Percentiles rank a stretch among this genome's conserved stretches.
phyloP scores from a whole-genome alignment of 2,329 filamentous ascomycete genomes.

The Dactylellina cionopaga region DNA sequence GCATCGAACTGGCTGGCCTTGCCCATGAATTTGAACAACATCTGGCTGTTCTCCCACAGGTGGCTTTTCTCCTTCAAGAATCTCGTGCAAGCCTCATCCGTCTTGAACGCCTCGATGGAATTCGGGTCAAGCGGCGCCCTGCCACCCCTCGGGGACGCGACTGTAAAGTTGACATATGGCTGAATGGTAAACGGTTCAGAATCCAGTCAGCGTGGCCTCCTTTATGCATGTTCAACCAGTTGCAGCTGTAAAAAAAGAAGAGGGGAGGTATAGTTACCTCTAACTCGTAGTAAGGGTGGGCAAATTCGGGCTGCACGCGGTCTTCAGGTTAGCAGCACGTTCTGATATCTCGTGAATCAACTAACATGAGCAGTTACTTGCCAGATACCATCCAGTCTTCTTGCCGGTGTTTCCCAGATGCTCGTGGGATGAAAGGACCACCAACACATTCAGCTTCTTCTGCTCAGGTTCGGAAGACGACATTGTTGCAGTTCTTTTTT shows the following conservation, averaged over 20 bases:
- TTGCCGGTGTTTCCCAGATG: slow-evolving; percentile 65
- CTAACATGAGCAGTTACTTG: slow-evolving; percentile 60
- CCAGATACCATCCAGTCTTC: slow-evolving; percentile 77
- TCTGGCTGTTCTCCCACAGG: slow-evolving; percentile 72
- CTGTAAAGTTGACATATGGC: slow-evolving; percentile 66
- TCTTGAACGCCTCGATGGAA: slow-evolving; percentile 68
- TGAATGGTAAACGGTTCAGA: slow-evolving; percentile 60
- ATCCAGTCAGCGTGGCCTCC: slow-evolving; percentile 1
- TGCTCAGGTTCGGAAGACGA: not conserved
- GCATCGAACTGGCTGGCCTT: slow-evolving; percentile 72
- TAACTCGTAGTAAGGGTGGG: slow-evolving; percentile 71
- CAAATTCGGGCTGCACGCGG: slow-evolving; percentile 66
- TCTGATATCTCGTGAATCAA: not conserved
- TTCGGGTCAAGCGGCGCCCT: slow-evolving; percentile 70
- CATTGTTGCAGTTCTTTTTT: slow-evolving; percentile 22
- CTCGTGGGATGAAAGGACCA: slow-evolving; percentile 74
- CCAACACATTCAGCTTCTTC: slow-evolving; percentile 69
- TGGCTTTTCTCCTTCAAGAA: slow-evolving; percentile 69
- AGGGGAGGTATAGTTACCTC: no score
- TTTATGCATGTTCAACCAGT: no score
- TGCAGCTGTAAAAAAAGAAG: no score
- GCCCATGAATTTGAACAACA: slow-evolving; percentile 68
- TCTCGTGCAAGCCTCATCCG: slow-evolving; percentile 65
- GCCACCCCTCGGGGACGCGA: slow-evolving; percentile 73
- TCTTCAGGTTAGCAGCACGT: not conserved